Evolutionary conservation across 805 yeast species (phyloP).

Genomic region (Candida koratica): DNA sequence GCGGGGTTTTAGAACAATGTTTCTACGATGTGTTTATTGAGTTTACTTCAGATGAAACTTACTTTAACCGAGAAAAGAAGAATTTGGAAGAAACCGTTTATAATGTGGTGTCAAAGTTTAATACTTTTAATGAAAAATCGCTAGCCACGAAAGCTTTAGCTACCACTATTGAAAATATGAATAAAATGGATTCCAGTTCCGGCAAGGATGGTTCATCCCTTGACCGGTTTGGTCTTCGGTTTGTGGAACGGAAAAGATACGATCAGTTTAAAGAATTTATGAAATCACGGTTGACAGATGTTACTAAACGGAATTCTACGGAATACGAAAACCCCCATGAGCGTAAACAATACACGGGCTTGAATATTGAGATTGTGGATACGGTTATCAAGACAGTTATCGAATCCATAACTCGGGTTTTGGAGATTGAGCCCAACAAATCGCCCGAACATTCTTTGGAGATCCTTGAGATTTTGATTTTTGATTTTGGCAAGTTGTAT

Average conservation of each 20-base stretch:
- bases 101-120: conserved; percentile 43
- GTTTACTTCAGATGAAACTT: conserved; percentile 60
- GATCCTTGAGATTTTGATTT: conserved; percentile 60
- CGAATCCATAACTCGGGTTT: conserved; percentile 71
- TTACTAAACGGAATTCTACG: conserved; percentile 24
- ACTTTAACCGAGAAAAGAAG: conserved; percentile 68
- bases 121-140: conserved; percentile 32
- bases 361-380: conserved; percentile 52
- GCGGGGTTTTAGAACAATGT: conserved; percentile 60
- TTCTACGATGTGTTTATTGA: conserved; percentile 70
- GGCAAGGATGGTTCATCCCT: conserved; percentile 9
- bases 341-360: conserved; percentile 15
- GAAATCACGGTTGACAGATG: conserved; percentile 40
- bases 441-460: conserved; percentile 61
- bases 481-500: conserved; percentile 69
- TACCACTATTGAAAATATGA: conserved; percentile 31
- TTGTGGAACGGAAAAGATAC: conserved; percentile 42
- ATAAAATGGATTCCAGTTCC: conserved; percentile 22
- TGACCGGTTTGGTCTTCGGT: conserved; percentile 29
- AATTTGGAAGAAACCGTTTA: conserved; percentile 55
- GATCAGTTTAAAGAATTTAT: conserved; percentile 56
- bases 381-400: conserved; percentile 63
- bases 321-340: conserved; percentile 20
- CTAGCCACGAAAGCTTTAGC: conserved; percentile 33
- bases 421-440: conserved; percentile 65